Conservation (phyloP, 2,329 filamentous ascomycete genomes). For the Aspergillus calidoustus region DNA sequence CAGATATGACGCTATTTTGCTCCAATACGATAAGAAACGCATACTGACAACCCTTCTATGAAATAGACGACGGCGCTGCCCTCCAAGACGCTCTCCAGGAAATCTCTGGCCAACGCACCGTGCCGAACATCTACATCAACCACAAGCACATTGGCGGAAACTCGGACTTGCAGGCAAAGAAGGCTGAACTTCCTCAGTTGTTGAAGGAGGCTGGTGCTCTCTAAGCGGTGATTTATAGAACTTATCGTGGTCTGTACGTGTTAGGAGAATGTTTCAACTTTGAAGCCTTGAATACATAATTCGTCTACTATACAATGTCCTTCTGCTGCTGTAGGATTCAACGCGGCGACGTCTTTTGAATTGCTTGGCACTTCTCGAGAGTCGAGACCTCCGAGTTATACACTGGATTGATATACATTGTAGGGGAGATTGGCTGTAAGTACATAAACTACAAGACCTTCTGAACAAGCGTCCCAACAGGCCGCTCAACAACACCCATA, state of each 20-base stretch:
- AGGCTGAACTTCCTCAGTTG: constrained; percentile 65
- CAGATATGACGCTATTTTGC: too few relatives aligned
- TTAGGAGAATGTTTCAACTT: not conserved
- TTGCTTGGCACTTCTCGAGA: not conserved
- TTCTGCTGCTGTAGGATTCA: not conserved
- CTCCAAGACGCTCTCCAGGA: constrained; percentile 83
- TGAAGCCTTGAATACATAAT: not conserved
- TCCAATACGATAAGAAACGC: too few relatives aligned
- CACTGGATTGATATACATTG: not conserved
- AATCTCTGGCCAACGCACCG: constrained; percentile 81
- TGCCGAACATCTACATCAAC: constrained; percentile 94
- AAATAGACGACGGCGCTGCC: constrained; percentile 74
- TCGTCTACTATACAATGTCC: not conserved
- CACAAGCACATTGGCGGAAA: constrained; percentile 95
- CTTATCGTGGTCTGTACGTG: not conserved
- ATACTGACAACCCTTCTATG: not conserved
- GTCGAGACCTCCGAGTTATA: not conserved
- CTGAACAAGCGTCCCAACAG: constrained; percentile 82
- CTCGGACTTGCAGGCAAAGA: constrained; percentile 77
- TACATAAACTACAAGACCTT: constrained; percentile 61
- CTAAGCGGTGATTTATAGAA: constrained; percentile 38
- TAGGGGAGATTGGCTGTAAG: constrained; percentile 1
- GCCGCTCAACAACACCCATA: constrained; percentile 84
- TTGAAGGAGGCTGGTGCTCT: constrained; percentile 68
- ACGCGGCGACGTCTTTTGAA: not conserved